Base-by-base conservation (phyloP, 2,329 filamentous ascomycete species). In the Verruconis gallopava region DNA sequence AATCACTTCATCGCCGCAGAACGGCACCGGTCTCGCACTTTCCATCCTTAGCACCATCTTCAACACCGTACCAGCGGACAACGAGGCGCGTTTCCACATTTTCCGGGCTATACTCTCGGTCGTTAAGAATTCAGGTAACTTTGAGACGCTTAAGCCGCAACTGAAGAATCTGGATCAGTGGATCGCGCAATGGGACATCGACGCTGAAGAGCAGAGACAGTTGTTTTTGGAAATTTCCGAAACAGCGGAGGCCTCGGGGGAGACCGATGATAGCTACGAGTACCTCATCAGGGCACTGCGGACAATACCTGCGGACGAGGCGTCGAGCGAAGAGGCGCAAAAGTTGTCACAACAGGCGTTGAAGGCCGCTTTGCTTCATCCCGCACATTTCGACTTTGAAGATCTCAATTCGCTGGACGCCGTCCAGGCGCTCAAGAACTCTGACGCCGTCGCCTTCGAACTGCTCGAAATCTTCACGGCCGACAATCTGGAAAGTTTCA, bases 401-500 rank as follows among this genome's bases (percentile, higher is more conserved):
- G 77, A 82, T 51, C 65, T 85, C 52, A 80, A 77, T 39, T 69
- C 72, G 30, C 74, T 80, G 48, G 77, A 83, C 56, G 80, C 81
- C 50, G 77, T 98, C 48, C 86, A 95, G 65, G 82, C 84, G 13
- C 79, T 98, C 38, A 77, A 79, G 58, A 81, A 89, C 56, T 84
- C 83, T 40, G 83, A 95, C 57, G 75, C 83, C 46, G 72, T 82
- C 49, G 85, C 89, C 65, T 88, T 84, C 54, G 85, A 96, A 65
- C 76, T 98, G 28, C 81, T 98, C 44, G 88, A 95, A 56, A 85
- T 96, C 56, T 95, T 96, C 65, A 83, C 85, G 52, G 82, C 91
- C 56, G 88, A 96, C 63, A 82, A 88, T 53, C 77, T 95, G 42
- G 88, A 96, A 59, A 85, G 94, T 64, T 94, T 91, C 69, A 83